Percentiles rank a stretch among this genome's conserved stretches.
Conservation (phyloP, 176 grass and related monocot genomes). For the Aegilops tauschii region DNA sequence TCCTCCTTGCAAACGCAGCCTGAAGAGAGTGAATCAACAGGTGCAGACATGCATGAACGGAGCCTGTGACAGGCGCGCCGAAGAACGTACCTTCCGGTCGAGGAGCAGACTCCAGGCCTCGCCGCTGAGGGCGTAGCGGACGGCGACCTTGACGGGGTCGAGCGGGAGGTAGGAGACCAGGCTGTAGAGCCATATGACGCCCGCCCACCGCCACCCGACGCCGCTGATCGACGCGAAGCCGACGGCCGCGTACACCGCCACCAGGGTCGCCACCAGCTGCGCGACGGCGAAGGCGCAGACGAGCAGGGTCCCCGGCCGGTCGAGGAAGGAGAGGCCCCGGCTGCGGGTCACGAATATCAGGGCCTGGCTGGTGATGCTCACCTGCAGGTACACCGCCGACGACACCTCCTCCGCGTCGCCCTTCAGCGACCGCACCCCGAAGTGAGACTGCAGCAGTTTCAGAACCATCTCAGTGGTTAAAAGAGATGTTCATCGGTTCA, state of each 20-base stretch:
- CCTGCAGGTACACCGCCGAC: slow-evolving; percentile 88
- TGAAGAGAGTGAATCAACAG: slow-evolving; percentile 1
- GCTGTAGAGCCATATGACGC: slow-evolving; percentile 81
- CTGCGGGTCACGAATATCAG: slow-evolving; percentile 88
- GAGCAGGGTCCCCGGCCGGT: slow-evolving; percentile 66
- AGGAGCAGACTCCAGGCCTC: slow-evolving; percentile 72
- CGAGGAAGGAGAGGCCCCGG: slow-evolving; percentile 60
- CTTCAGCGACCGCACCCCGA: slow-evolving; percentile 58
- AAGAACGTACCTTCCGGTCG: slow-evolving; percentile 44
- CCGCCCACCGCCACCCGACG: slow-evolving; percentile 84
- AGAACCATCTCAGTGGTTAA: background rate
- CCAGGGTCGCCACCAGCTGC: slow-evolving; percentile 75
- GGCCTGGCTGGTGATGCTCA: slow-evolving; percentile 85
- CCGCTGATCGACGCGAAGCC: slow-evolving; percentile 64
- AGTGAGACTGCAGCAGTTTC: slow-evolving; percentile 41
- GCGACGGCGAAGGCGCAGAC: slow-evolving; percentile 69
- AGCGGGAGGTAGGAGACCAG: slow-evolving; percentile 66
- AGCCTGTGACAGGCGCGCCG: background rate
- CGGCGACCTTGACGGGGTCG: slow-evolving; percentile 67
- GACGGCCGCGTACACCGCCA: slow-evolving; percentile 73
- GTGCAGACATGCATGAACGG: background rate
- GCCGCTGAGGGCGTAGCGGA: slow-evolving; percentile 62
- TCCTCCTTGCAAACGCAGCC: slow-evolving; percentile 69
- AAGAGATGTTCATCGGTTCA: background rate
- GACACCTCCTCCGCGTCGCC: slow-evolving; percentile 51